Base-by-base conservation (phyloP, 495 filamentous ascomycete species). In the Xylaria cubensis region DNA sequence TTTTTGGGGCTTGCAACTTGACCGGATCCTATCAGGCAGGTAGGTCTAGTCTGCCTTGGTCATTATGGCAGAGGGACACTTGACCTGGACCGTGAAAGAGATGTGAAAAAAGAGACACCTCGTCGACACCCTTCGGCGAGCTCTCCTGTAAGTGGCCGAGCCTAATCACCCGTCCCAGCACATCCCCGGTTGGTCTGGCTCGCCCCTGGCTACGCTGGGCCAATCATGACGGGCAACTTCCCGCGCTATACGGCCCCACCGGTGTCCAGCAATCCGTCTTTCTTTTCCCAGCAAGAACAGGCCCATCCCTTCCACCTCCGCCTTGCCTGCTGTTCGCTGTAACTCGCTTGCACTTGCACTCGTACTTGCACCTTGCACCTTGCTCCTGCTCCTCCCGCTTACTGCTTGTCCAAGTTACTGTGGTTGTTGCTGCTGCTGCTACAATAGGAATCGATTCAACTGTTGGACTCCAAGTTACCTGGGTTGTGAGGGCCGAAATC, bases 231-330 rank as follows among this genome's bases (percentile, higher is more conserved):
- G 7, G 10, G 17, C 48, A 7, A 29, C 8, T 19, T 51, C 65
- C 48, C 44, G 65, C 65, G 48, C 65, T 41, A 55, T 24, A 67
- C 29, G 36, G 65, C 8, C 69, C 62, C 69, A 63, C 39, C 1
- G 34, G 26, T 15, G 39, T 21, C 36, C 36, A 67, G 12, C 63
- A 65, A 72, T 46, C 69, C 70, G 70, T 53, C 70, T 72, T 64
- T 72, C 70, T 72, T 64, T 64, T 72, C 63, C 70, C 63, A 59
- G 39, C 70, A 32, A 61, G 69, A 29, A 66, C 48, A 51, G 41
- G 51, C 53, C 58, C 55, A 46, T 65, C 51, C 48, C 70, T 72
- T 56, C 70, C 63, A 58, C 42, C 63, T 67, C 63, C 70, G 70
- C 70, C 63, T 58, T 34, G 51, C 36, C 50, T 56, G 17, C 42